A percentile compares a stretch with the other conserved stretches of the same genome.
Conservation (phyloP, 495 filamentous ascomycete genomes). For the Cudoniella acicularis region DNA sequence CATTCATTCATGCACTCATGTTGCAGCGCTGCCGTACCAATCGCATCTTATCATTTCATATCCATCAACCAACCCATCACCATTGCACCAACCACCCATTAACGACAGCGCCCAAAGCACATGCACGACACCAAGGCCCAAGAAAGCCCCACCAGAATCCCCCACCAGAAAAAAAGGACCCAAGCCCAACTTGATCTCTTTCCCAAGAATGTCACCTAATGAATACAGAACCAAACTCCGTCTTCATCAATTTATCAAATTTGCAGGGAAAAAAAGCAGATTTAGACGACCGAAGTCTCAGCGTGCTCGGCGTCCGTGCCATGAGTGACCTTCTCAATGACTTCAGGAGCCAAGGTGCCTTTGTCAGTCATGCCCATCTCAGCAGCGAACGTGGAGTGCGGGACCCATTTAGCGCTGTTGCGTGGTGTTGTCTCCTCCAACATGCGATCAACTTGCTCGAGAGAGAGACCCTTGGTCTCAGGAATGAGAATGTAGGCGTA, state of each 20-base stretch:
- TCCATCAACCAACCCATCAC: too few species aligned
- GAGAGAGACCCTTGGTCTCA: conserved; percentile 73
- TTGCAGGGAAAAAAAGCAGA: background rate
- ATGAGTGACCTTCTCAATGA: conserved; percentile 6
- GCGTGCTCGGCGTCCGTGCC: background rate
- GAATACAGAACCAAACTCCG: background rate
- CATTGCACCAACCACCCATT: too few species aligned
- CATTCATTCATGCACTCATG: background rate
- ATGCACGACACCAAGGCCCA: too few species aligned
- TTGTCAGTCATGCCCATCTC: conserved; percentile 41
- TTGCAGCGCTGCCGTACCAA: too few species aligned
- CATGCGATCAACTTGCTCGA: conserved; percentile 90
- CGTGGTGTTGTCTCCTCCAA: conserved; percentile 75
- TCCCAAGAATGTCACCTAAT: background rate
- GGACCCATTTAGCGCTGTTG: conserved; percentile 67
- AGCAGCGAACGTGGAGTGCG: conserved; percentile 63
- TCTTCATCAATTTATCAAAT: background rate
- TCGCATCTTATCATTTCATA: too few species aligned
- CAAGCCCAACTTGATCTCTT: background rate
- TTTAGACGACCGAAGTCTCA: background rate
- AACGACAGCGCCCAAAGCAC: too few species aligned
- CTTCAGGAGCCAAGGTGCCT: background rate
- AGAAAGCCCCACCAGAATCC: background rate
- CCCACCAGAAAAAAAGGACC: background rate
- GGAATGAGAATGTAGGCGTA: conserved; percentile 79